Base-by-base conservation (phyloP, 176 grass and related monocot genomes). In the Carex cristatella region DNA sequence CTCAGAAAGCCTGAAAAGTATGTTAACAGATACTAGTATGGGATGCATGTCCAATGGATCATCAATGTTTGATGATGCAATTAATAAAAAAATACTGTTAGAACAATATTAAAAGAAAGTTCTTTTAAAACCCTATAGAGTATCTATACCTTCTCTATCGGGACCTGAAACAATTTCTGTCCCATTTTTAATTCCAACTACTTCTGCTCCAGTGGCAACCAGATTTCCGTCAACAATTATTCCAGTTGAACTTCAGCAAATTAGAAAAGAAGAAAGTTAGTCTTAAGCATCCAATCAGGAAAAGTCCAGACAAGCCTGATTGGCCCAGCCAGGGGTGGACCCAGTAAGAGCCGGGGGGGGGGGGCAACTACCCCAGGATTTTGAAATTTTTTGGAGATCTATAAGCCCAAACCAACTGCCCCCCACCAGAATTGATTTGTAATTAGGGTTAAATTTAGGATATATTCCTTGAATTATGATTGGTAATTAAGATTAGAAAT, bases 141-240 rank as follows among this genome's bases (percentile, higher is more conserved):
- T 86, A 33, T 51, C 84, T 35, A 71, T 55, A 95, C 93, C 96
- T 87, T 93, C 91, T 91, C 69, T 91, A 72, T 94, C 85, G 63
- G 95, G 95, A 30, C 96, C 96, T 81, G 96, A 77, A 68, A 94
- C 75, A 59, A 98, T 90, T 91, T 95, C 80, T 51, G 86, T 91
- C 57, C 93, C 93, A 72, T 81, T 77, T 87, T 88, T 89, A 49
- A 98, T 92, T 79, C 89, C 87, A 70, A 91, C 70, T 10, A 58
- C 74, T 91, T 94, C 96, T 89, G 91, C 85, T 84, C 86, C 80
- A 30, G 73, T 27, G 3, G 73, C 46, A 79, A 98, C 69, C 66
- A 89, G 53, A 82, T 68, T 88, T 86, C 93, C 91, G 87, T 98
- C 86, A 77, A 98, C 83, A 84, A 95, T 89, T 76, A 98, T 95